Conservation (phyloP, 2,329 filamentous ascomycete genomes). For the Chaetomiaceae sp. region DNA sequence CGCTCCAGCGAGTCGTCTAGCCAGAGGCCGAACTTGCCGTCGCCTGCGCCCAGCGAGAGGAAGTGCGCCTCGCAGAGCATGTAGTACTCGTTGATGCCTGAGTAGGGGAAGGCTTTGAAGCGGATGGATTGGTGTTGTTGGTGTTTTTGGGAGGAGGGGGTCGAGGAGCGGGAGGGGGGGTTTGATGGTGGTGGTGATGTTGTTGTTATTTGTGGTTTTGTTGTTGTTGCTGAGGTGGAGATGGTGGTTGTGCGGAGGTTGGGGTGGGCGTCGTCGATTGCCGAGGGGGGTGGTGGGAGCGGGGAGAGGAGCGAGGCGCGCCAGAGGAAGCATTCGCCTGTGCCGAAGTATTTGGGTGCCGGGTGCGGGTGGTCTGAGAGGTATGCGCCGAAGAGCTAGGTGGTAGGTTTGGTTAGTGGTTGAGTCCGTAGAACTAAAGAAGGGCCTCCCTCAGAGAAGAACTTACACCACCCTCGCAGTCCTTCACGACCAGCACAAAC, state of each 20-base stretch:
- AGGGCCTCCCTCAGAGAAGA: neutral
- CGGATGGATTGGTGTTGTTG: slow-evolving; percentile 60
- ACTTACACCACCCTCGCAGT: slow-evolving; percentile 68
- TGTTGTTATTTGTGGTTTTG: neutral
- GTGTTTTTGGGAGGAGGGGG: slow-evolving; percentile 4
- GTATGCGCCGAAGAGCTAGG: slow-evolving; percentile 88
- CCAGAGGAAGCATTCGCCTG: slow-evolving; percentile 94
- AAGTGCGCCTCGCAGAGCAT: slow-evolving; percentile 86
- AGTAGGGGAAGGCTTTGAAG: slow-evolving; percentile 97
- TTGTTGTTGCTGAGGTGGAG: slow-evolving; percentile 29
- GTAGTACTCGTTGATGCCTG: slow-evolving; percentile 92
- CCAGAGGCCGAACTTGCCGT: slow-evolving; percentile 92
- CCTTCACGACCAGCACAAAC: slow-evolving; percentile 83
- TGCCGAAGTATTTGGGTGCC: slow-evolving; percentile 82
- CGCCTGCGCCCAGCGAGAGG: slow-evolving; percentile 79
- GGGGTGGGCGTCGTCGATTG: slow-evolving; percentile 34
- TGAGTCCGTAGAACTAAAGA: neutral
- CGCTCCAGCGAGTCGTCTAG: slow-evolving; percentile 79
- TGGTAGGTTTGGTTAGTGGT: neutral
- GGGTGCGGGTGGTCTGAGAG: slow-evolving; percentile 84
- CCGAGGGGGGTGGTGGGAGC: slow-evolving; percentile 64
- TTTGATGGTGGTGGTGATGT: neutral
- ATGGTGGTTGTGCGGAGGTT: slow-evolving; percentile 40
- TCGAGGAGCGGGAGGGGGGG: slow-evolving; percentile 15
- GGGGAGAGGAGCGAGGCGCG: slow-evolving; percentile 63